phyloP scores from a whole-genome alignment of 208 protist genomes.

The Leptomonas pyrrhocoris region DNA sequence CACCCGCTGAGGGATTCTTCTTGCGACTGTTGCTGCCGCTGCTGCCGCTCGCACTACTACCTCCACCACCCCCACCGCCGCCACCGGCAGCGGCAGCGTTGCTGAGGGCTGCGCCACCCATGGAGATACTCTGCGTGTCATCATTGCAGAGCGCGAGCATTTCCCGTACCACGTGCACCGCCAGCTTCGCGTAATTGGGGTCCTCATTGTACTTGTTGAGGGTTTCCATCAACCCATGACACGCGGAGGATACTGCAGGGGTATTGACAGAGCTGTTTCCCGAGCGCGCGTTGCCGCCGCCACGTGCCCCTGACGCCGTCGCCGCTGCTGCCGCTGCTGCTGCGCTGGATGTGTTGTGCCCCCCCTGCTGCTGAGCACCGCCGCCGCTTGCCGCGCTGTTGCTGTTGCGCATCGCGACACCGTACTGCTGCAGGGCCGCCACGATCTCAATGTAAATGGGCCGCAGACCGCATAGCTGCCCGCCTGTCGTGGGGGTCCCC shows the following conservation, averaged over 20 bases:
- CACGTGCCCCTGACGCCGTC: neutral
- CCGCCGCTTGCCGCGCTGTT: neutral
- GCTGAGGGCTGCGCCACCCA: constrained; percentile 21
- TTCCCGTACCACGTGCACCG: constrained; percentile 51
- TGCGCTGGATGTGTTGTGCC: neutral
- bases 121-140: constrained; percentile 16
- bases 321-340: neutral
- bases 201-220: constrained; percentile 47
- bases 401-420: neutral
- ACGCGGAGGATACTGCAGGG: neutral
- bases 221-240: constrained; percentile 32
- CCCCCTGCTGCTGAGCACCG: neutral
- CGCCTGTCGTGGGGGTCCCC: neutral
- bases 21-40: neutral
- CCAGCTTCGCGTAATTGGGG: constrained; percentile 51
- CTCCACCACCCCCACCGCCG: neutral
- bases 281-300: neutral
- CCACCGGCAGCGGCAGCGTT: constrained; percentile 16
- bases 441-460: constrained; percentile 42
- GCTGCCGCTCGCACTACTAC: constrained; percentile 12
- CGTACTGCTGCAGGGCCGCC: constrained; percentile 30
- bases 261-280: neutral
- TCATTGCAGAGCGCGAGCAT: constrained; percentile 46
- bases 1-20: neutral
- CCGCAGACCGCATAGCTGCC: constrained; percentile 42